Base-by-base conservation (phyloP, 148 eudicot genomes). In the Drosera capensis region DNA sequence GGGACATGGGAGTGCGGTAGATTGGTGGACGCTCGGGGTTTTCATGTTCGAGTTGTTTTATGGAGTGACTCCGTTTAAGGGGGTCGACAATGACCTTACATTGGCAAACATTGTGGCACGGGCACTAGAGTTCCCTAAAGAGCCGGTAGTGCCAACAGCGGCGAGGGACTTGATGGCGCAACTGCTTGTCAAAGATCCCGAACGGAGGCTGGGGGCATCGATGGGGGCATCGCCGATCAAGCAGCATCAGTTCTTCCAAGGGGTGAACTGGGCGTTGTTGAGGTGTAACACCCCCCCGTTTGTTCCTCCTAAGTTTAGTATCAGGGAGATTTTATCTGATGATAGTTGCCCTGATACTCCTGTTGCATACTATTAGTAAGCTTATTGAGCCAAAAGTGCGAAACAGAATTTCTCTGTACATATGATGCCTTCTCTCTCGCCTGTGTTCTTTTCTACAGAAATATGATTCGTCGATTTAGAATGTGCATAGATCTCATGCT, bases 1-100 rank as follows among this genome's bases (percentile, higher is more conserved):
- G 51, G 97, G 97, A 1, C 97, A 88, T n/a, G 97, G 97, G 3
- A 83, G 92, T 20, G 87, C 94, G 8, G 97, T 88, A 28, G 97
- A 88, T 60, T 88, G 97, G 97, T 88, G 97, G 97, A 88, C 97
- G 0, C 46, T 88, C 8, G 97, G 97, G 23, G 52, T 88, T 4
- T 88, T 88, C 26, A 79, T 88, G 0, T 88, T 54, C 39, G 97
- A 88, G 66, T 31, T 88, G 20, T 75, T 80, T 51, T 78, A 77
- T 37, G 97, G 97, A 0, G 80, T 82, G 25, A 88, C 97, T 1
- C 97, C 97, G 8, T 88, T 88, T 57, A 76, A 64, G 38, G 97
- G 97, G 1, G 24, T 67, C 39, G 94, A 83, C 34, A 86, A 88
- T 39, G 97, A 88, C 70, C 63, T 77, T 31, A 88, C 97, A 1